Evolutionary conservation across 2,329 filamentous ascomycete genomes (phyloP), one percentile per base, ranked within the genome.

Genomic region (Aureobasidium sp.): DNA sequence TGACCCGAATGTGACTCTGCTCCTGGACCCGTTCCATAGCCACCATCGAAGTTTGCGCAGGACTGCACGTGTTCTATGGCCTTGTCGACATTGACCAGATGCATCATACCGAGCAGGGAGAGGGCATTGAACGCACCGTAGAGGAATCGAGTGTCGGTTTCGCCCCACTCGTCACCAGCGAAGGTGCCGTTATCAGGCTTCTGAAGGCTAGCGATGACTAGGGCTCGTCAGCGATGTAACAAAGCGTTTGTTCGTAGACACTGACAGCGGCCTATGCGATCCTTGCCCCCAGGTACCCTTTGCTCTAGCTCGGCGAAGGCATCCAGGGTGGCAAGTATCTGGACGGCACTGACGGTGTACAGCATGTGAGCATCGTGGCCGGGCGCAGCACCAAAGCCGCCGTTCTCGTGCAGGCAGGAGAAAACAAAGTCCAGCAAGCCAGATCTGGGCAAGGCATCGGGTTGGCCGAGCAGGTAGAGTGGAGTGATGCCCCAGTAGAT

Each of bases 311-410:
- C 88, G 63, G 87, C 87, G 66, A 96, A 80, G 29, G 88, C 94
- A 75, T 96, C 88, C 29, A 95, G 77, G 70, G 88, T 90, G 66
- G 89, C 89, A 55, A 99, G 81, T 66, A 96, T 91, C 77, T 99
- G 94, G 67, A 99, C 87, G 57, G 90, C 92, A 75, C 91, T 96
- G 70, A 94, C 89, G 59, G 94, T 99, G 72, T 93, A 96, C 57
- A 97, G 83, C 84, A 99, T 90, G 74, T 99, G 94, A 27, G 93
- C 85, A 76, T 99, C 94, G 73, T 99, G 94, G 6, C 89, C 89
- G 0, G 94, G 94, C 13, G 93, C 92, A 58, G 94, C 92, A 50
- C 92, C 92, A 70, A 99, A 97, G 15, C 94, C 94, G 51, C 94
- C 94, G 70, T 81, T 89, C 1, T 89, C 85, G 71, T 91, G 87